Evolutionary conservation across 2,329 filamentous ascomycete species (phyloP), one percentile per base, ranked within the genome.

Genomic region (Lachnellula subtilissima): DNA sequence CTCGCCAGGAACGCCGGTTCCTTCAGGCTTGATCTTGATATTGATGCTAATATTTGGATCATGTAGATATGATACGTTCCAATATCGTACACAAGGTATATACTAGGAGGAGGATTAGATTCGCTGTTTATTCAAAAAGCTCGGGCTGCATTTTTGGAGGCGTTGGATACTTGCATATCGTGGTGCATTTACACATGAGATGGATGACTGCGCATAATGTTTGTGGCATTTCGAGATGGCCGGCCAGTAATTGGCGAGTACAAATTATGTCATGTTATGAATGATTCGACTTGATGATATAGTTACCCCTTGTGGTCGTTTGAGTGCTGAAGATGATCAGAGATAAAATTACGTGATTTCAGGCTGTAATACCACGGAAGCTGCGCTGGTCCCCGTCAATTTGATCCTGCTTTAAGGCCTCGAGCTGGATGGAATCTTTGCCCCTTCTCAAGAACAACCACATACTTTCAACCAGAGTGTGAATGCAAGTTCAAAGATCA

Each of bases 1-100:
- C 28, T 51, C 28, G 3, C 2, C 9, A 5, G 2, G 28, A 32
- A 11, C 9, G 8, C n/a, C 4, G 35, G 23, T 17, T 47, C 39
- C 40, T 32, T 9, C 28, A 32, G 9, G 9, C 9, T 12, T 32
- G 9, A 32, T 32, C 9, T 12, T 32, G 28, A 25, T 19, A 9
- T 42, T 45, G 25, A 15, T 23, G 8, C 60, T 64, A 42, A 61
- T 40, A 17, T 14, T 37, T 28, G 23, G 32, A 52, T 59, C 17
- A 6, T 19, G 15, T 11, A 90, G 87, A 73, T 91, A 91, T 68
- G 88, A 91, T 73, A 90, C 88, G 60, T 93, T 91, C 76, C 89
- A 93, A 76, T 93, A 93, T 74, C 84, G 89, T 68, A 92, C 89
- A 37, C 89, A 93, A 73, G 89, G 89, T 64, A 93, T 93, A 73